These are phyloP conservation scores for Xylariaceae sp. DNA, from an alignment of 2,329 filamentous ascomycete genomes.

Conservation along the genomic window DNA sequence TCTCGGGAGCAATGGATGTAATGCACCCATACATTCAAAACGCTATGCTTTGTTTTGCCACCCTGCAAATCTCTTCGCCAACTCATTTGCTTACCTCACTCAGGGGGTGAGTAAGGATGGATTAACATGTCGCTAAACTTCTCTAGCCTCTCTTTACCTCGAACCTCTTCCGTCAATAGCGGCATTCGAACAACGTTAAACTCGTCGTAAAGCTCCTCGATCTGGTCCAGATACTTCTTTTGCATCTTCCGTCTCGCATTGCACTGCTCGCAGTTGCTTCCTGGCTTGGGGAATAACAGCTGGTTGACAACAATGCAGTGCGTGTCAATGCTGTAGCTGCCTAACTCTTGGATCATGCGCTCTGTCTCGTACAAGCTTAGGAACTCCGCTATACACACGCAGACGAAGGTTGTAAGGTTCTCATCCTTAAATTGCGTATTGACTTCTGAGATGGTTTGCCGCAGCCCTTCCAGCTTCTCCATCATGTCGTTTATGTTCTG, in stretches of 20 bases:
- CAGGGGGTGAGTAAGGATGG: constrained; percentile 74
- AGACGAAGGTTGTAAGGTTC: constrained; percentile 94
- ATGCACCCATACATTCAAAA: too few species aligned
- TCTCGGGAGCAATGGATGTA: too few species aligned
- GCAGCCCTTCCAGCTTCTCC: constrained; percentile 90
- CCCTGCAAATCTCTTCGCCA: not conserved
- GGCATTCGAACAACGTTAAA: constrained; percentile 99
- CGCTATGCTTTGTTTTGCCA: not conserved
- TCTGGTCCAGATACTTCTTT: constrained; percentile 98
- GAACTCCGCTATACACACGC: constrained; percentile 98
- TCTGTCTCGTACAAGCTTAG: constrained; percentile 97
- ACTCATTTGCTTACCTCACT: constrained; percentile 28
- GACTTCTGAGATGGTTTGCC: constrained; percentile 92
- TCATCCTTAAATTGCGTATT: constrained; percentile 99
- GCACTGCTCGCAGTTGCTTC: constrained; percentile 91
- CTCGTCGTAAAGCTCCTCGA: constrained; percentile 97
- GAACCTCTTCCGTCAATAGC: constrained; percentile 89
- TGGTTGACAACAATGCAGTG: constrained; percentile 99
- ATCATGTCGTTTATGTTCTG: constrained; percentile 91
- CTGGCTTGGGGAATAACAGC: constrained; percentile 86
- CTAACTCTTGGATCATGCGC: constrained; percentile 98
- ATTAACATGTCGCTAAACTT: constrained; percentile 88
- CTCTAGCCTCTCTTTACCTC: constrained; percentile 92
- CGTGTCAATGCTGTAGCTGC: constrained; percentile 92
- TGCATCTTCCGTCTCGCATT: constrained; percentile 97